A percentile compares a stretch with the other conserved stretches of the same genome.
Evolutionary conservation across 2,329 filamentous ascomycete genomes (phyloP).

Genomic region (Colletotrichum lini): DNA sequence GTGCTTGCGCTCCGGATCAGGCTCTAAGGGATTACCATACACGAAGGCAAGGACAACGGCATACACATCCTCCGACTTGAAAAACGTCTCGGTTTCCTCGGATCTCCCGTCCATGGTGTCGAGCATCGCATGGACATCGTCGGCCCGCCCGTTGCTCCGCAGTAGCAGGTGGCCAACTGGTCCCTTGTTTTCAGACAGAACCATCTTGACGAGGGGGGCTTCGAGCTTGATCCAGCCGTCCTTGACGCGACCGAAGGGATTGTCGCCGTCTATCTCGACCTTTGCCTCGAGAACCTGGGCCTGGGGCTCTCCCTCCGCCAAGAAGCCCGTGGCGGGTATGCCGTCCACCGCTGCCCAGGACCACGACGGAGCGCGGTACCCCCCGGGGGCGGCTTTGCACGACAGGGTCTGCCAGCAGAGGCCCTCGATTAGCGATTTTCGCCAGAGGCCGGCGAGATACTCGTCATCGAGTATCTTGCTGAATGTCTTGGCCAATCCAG

Average conservation of each 20-base stretch:
- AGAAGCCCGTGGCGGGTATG: not conserved
- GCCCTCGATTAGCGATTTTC: conserved; percentile 9
- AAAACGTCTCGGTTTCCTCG: not conserved
- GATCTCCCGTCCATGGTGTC: conserved; percentile 13
- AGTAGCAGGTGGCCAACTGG: conserved; percentile 15
- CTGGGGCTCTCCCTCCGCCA: not conserved
- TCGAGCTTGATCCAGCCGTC: conserved; percentile 36
- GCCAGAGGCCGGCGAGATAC: conserved; percentile 51
- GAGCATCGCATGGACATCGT: not conserved
- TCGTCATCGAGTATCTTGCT: conserved; percentile 43
- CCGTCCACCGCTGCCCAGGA: conserved; percentile 37
- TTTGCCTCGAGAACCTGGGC: conserved; percentile 24
- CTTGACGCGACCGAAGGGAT: conserved; percentile 35
- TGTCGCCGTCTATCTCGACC: conserved; percentile 33
- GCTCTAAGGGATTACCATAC: not conserved
- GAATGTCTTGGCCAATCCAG: conserved; percentile 47
- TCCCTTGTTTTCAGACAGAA: conserved; percentile 21
- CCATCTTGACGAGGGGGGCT: conserved; percentile 29
- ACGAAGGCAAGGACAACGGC: conserved; percentile 17
- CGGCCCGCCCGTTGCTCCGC: conserved; percentile 3
- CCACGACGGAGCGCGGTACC: conserved; percentile 37
- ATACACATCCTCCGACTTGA: conserved; percentile 6
- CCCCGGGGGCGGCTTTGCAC: not conserved
- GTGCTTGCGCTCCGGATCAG: conserved; percentile 6
- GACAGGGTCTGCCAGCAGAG: conserved; percentile 28